phyloP scores from a whole-genome alignment of 371 early-diverging fungal species.

The Saksenaea oblongispora region DNA sequence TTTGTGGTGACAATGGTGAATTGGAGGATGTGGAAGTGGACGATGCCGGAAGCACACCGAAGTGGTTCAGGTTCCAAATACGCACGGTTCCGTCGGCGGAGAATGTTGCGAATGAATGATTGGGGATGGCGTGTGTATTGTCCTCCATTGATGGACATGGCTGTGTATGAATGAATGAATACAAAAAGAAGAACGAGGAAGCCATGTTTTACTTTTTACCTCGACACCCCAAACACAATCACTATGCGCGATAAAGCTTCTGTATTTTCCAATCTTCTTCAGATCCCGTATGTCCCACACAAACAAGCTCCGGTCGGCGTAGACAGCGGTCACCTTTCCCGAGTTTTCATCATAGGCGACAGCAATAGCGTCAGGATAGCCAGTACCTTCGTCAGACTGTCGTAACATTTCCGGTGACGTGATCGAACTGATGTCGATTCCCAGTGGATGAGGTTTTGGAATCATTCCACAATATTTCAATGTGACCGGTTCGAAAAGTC shows the following conservation, averaged over 20 bases:
- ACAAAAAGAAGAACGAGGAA: not conserved
- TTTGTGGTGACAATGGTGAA: slow-evolving; percentile 9
- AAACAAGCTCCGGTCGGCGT: slow-evolving; percentile 73
- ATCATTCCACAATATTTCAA: slow-evolving; percentile 71
- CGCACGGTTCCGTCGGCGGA: slow-evolving; percentile 82
- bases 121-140: slow-evolving; percentile 39
- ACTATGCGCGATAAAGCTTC: slow-evolving; percentile 74
- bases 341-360: slow-evolving; percentile 49
- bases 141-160: slow-evolving; percentile 28
- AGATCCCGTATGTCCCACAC: slow-evolving; percentile 77
- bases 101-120: slow-evolving; percentile 74
- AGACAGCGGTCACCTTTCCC: slow-evolving; percentile 57
- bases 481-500: slow-evolving; percentile 72
- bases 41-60: slow-evolving; percentile 10
- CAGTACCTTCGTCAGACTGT: slow-evolving; percentile 23
- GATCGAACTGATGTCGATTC: slow-evolving; percentile 55
- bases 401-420: slow-evolving; percentile 37
- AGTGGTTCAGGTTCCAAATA: slow-evolving; percentile 74
- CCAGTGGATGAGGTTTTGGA: slow-evolving; percentile 75
- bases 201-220: slow-evolving; percentile 39
- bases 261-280: slow-evolving; percentile 61
- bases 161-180: slow-evolving; percentile 11
- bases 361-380: slow-evolving; percentile 67
- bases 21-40: slow-evolving; percentile 25
- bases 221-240: slow-evolving; percentile 89